Conservation (phyloP, 2,329 filamentous ascomycete genomes). For the Botrytis galanthina region DNA sequence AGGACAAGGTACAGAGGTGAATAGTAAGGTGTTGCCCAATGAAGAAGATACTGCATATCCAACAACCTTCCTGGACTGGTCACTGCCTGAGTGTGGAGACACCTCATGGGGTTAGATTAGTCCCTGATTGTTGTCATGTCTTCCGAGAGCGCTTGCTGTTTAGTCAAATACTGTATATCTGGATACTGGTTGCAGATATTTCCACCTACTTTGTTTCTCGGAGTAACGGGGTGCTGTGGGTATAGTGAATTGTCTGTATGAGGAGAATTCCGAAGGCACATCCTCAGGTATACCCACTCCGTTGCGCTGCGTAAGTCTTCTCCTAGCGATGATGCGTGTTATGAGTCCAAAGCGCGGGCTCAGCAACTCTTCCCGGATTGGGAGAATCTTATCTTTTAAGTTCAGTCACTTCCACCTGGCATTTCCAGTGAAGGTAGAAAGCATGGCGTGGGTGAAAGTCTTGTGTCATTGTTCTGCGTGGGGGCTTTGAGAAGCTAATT, state of each 20-base stretch:
- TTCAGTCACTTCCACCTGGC: slow-evolving; percentile 11
- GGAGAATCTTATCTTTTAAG: slow-evolving; percentile 2
- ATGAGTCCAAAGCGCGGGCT: slow-evolving; percentile 5
- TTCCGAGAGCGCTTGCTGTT: slow-evolving; percentile 1
- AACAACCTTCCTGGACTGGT: neutral
- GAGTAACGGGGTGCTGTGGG: slow-evolving; percentile 9
- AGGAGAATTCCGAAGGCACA: slow-evolving; percentile 18
- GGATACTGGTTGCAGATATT: slow-evolving; percentile 5
- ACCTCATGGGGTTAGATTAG: slow-evolving; percentile 8
- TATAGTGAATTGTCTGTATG: slow-evolving; percentile 17
- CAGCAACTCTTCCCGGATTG: slow-evolving; percentile 9
- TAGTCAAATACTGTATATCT: neutral
- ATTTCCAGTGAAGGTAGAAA: neutral
- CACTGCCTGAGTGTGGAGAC: slow-evolving; percentile 7
- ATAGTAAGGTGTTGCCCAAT: neutral
- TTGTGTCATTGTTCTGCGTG: slow-evolving; percentile 14
- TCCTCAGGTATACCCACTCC: slow-evolving; percentile 8
- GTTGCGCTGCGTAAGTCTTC: slow-evolving; percentile 14
- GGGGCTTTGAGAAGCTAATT: slow-evolving; percentile 13
- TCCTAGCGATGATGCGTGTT: slow-evolving; percentile 6
- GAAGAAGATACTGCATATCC: neutral
- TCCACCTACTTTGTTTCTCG: slow-evolving; percentile 10
- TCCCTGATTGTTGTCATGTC: neutral
- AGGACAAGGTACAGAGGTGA: neutral
- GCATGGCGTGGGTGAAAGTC: slow-evolving; percentile 5